Conservation (phyloP, 2,329 filamentous ascomycete species). For the Microascus cirrosus region DNA sequence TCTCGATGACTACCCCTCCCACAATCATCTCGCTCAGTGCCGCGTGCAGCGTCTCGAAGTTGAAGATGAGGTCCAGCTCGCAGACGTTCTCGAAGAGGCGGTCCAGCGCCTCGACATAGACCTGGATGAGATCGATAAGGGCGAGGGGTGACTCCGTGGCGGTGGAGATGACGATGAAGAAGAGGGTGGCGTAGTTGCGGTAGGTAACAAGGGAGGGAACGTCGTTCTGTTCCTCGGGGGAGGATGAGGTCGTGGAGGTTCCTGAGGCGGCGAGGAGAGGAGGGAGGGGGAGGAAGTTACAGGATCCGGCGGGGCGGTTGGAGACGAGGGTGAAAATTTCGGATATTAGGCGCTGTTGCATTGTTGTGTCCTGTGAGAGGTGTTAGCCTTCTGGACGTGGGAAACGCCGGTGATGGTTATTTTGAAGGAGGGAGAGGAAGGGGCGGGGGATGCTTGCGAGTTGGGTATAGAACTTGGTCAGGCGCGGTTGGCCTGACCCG, state of each 20-base stretch:
- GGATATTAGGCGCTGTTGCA: conserved; percentile 90
- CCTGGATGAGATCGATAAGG: conserved; percentile 91
- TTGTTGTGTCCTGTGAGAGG: conserved; percentile 70
- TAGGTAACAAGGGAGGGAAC: conserved; percentile 93
- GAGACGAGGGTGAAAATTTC: conserved; percentile 96
- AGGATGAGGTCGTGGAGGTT: conserved; percentile 53
- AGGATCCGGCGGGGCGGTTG: conserved; percentile 81
- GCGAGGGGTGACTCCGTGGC: conserved; percentile 93
- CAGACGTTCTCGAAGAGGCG: conserved; percentile 97
- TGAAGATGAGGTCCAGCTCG: conserved; percentile 97
- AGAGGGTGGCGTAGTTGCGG: conserved; percentile 94
- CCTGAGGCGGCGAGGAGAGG: conserved; percentile 52
- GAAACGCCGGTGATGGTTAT: background rate
- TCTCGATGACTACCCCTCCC: conserved; percentile 89
- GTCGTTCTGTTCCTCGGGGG: conserved; percentile 65
- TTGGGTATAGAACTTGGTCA: conserved; percentile 98
- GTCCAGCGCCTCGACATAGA: conserved; percentile 93
- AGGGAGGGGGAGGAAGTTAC: conserved; percentile 86
- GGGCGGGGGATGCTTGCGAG: conserved; percentile 48
- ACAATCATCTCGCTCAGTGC: conserved; percentile 90
- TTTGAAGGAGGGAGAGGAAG: too few relatives aligned
- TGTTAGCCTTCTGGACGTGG: conserved; percentile 2
- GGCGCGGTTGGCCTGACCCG: conserved; percentile 87
- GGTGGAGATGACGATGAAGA: conserved; percentile 96
- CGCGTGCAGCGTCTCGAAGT: conserved; percentile 93